These are phyloP conservation scores for Sarocladium oryzae DNA, from an alignment of 2,329 filamentous ascomycete genomes.

Conservation along the genomic window DNA sequence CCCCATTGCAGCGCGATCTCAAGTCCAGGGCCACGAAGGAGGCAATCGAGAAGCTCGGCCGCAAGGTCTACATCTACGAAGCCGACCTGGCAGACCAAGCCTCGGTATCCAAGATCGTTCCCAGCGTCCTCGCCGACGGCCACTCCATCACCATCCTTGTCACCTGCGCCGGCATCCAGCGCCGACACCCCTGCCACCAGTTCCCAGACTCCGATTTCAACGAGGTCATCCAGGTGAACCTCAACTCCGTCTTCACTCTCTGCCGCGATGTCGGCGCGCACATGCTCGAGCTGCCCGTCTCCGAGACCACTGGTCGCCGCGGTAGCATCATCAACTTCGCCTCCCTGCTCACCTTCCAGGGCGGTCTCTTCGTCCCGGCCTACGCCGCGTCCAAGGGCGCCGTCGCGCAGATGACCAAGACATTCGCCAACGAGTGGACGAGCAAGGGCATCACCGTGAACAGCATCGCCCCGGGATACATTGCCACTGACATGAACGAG, in stretches of 20 bases:
- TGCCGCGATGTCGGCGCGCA: constrained; percentile 72
- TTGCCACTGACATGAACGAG: constrained; percentile 90
- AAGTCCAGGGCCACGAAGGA: constrained; percentile 47
- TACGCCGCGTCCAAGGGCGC: constrained; percentile 85
- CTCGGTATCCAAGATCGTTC: constrained; percentile 55
- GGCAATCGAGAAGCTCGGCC: constrained; percentile 57
- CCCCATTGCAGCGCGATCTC: constrained; percentile 34
- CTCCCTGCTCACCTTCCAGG: constrained; percentile 75
- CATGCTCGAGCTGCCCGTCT: constrained; percentile 57
- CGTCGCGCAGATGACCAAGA: constrained; percentile 78
- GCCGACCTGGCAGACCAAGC: constrained; percentile 59
- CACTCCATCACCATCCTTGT: constrained; percentile 69
- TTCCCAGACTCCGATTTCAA: constrained; percentile 77
- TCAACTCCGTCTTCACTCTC: constrained; percentile 73
- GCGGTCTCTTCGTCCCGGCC: constrained; percentile 80
- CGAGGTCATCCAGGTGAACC: constrained; percentile 80
- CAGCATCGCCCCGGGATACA: constrained; percentile 83
- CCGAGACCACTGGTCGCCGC: constrained; percentile 43
- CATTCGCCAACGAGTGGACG: constrained; percentile 81
- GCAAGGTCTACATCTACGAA: constrained; percentile 60
- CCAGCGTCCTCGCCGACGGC: constrained; percentile 54
- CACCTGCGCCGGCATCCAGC: constrained; percentile 84
- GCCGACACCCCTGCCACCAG: constrained; percentile 64
- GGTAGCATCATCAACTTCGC: constrained; percentile 81
- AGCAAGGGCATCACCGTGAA: constrained; percentile 76